Base-by-base conservation (phyloP, 352 stramenopile species). In the Aphanomyces invadans region DNA sequence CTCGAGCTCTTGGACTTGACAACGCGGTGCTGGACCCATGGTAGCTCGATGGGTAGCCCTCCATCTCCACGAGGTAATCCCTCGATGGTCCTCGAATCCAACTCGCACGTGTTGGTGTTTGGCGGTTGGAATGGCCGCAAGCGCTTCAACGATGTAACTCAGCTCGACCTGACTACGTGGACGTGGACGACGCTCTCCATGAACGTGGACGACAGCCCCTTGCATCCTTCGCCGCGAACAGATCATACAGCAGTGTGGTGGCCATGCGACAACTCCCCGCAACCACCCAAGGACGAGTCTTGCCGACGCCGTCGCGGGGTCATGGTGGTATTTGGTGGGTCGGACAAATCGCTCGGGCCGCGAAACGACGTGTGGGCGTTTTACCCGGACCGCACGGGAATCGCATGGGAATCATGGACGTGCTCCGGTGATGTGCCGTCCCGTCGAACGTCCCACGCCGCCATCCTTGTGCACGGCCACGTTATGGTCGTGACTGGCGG, bases 91-190 rank as follows among this genome's bases (percentile, higher is more conserved):
- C 70, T 98, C 21, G 77, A 98, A 4, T 75, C 88, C 19, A 11
- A 46, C 26, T 70, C 85, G 25, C 75, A 88, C 61, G 73, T 98
- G 52, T 95, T 98, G 56, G 78, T 98, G 39, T 98, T 98, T 76
- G 95, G 95, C 48, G 94, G 95, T 54, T 98, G 94, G 94, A 80
- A 96, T 67, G 86, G 87, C 21, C 78, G 85, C 38, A 82, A 95
- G 66, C 78, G 93, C 54, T 80, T 98, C 11, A 98, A 98, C 74
- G 95, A 98, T 73, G 89, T 98, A 60, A 87, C 98, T 75, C 79
- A 97, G 33, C 77, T 98, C 19, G 84, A 98, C 71, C 96, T 88
- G 15, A 70, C 55, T 19, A 94, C 80, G 26, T 86, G 87, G 54
- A 88, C 79, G n/a, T 98, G 94, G 95, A 92, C 93, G 0, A 42